Base-by-base conservation (phyloP, 1,139 yeast genomes). In the Pichia sp. region DNA sequence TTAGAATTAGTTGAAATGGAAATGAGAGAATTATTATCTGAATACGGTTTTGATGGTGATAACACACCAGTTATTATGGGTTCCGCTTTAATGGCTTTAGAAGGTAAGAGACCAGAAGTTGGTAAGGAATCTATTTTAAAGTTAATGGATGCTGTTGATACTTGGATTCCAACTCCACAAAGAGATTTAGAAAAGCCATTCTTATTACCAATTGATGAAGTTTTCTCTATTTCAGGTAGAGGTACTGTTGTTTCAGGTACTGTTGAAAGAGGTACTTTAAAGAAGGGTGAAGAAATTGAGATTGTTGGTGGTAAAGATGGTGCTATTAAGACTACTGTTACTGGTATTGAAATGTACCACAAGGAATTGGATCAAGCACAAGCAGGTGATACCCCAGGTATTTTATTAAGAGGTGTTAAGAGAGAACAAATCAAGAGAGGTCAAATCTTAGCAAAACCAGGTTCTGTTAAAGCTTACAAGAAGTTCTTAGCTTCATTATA, bases 381-480 rank as follows among this genome's bases (percentile, higher is more conserved):
- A 81, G 97, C 97, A 62, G 98, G 98, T 76, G 98, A 92, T 75
- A 92, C 94, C 71, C 95, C 96, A 68, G 98, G 98, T 73, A 81
- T 92, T 61, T 76, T 92, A 68, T 78, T 92, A 68, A 89, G 98
- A 79, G 98, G 98, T 78, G 80, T 90, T 66, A 90, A 89, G 81
- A 89, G 97, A 76, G 98, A 92, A 65, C 96, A 92, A 65, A 76
- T 92, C 60, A 78, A 79, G 71, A 87, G 98, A 75, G 98, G 98
- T 74, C 92, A 92, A 97, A 95, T 92, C 59, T 74, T 90, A 63
- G 84, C 95, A 63, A 89, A 89, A 76, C 92, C 96, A 60, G 90
- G 87, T 56, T 74, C 95, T 55, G 87, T 90, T 61, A 81, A 87
- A 70, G 86, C 98, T 51, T 96, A 90, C 81, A 82, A 84, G 69